Conservation (phyloP, 306 rosid genomes). For the Chamaecrista fasciculata region DNA sequence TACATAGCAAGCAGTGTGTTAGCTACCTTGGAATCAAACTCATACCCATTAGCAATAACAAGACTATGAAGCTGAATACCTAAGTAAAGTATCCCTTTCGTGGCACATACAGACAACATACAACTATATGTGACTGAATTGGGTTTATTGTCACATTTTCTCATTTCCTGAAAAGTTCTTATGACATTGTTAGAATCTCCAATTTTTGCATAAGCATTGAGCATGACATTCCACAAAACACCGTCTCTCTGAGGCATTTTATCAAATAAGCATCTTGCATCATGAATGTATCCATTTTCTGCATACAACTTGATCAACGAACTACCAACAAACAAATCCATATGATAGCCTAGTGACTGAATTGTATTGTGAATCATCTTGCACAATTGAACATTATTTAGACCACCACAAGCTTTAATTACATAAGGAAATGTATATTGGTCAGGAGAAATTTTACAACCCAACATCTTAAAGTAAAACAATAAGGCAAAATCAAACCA, state of each 20-base stretch:
- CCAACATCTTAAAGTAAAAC: slow-evolving; percentile 82
- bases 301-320: slow-evolving; percentile 69
- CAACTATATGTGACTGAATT: slow-evolving; percentile 60
- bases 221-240: slow-evolving; percentile 84
- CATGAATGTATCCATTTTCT: slow-evolving; percentile 53
- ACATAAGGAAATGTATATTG: slow-evolving; percentile 88
- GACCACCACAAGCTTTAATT: slow-evolving; percentile 70
- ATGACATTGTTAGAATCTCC: slow-evolving; percentile 52
- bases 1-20: slow-evolving; percentile 65
- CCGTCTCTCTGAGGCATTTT: slow-evolving; percentile 56
- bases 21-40: slow-evolving; percentile 54
- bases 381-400: slow-evolving; percentile 55
- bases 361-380: slow-evolving; percentile 50
- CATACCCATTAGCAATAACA: slow-evolving; percentile 51
- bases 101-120: slow-evolving; percentile 56
- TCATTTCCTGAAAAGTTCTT: slow-evolving; percentile 52
- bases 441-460: slow-evolving; percentile 60
- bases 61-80: slow-evolving; percentile 82
- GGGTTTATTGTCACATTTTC: slow-evolving; percentile 38
- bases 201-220: slow-evolving; percentile 57
- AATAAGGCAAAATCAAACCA: slow-evolving; percentile 53
- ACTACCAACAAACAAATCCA: slow-evolving; percentile 71
- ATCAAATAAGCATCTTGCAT: slow-evolving; percentile 65
- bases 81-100: slow-evolving; percentile 43
- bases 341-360: slow-evolving; percentile 44